Percentiles rank a stretch among this genome's conserved stretches.
phyloP scores from a whole-genome alignment of 2,329 filamentous ascomycete genomes.

The Nannizziopsis barbatae region DNA sequence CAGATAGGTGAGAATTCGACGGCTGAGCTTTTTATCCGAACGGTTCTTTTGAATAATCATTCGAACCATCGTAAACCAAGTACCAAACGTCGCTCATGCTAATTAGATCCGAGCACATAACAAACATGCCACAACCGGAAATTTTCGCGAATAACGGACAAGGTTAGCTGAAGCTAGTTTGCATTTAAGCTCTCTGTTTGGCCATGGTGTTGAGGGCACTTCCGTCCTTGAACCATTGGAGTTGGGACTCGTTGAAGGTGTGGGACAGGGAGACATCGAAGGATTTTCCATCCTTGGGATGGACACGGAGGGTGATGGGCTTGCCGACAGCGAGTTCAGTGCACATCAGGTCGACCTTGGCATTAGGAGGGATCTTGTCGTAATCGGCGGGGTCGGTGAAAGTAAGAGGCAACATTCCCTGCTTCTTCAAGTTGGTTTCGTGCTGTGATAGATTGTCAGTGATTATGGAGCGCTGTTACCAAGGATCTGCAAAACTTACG shows the following conservation, averaged over 20 bases:
- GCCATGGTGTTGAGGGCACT: constrained; percentile 98
- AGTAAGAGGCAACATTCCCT: constrained; percentile 98
- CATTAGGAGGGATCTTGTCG: constrained; percentile 87
- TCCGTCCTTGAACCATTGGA: constrained; percentile 99
- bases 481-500: constrained; percentile 31
- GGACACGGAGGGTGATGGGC: constrained; percentile 81
- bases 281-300: constrained; percentile 71
- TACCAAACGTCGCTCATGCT: neutral
- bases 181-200: constrained; percentile 41
- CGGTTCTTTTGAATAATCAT: neutral
- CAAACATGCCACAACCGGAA: neutral
- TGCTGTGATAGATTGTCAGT: constrained; percentile 42
- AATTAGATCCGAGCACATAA: neutral
- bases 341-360: constrained; percentile 80
- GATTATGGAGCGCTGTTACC: neutral
- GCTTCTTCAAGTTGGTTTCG: constrained; percentile 99
- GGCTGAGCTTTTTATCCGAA: neutral
- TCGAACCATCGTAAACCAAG: neutral
- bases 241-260: constrained; percentile 96
- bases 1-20: neutral
- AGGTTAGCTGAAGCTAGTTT: neutral
- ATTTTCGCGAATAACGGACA: neutral
- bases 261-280: constrained; percentile 80
- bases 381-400: constrained; percentile 93
- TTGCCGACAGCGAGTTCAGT: constrained; percentile 86